A percentile compares a stretch with the other conserved stretches of the same genome.
Conservation (phyloP, 2,329 filamentous ascomycete species). For the Ceratocystis destructans region DNA sequence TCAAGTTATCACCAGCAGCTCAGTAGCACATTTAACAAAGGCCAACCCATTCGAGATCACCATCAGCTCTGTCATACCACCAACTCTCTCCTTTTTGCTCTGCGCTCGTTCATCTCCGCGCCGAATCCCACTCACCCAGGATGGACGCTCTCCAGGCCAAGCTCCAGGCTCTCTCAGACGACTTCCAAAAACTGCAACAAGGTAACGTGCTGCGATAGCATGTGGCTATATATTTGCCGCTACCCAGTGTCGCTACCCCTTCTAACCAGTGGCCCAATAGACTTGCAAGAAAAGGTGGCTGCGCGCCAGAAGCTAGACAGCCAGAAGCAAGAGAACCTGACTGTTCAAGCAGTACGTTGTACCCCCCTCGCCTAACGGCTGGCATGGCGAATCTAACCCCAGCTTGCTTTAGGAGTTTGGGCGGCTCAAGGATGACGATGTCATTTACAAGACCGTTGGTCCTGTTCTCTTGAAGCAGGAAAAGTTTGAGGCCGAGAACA, state of each 20-base stretch:
- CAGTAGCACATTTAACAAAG: not conserved
- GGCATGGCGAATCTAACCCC: constrained; percentile 16
- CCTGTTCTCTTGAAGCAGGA: constrained; percentile 93
- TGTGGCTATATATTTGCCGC: too few species aligned
- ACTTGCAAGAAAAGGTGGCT: constrained; percentile 61
- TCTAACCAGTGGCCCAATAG: constrained; percentile 33
- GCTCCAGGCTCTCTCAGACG: constrained; percentile 71
- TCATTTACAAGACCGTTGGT: constrained; percentile 90
- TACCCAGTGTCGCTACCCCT: not conserved
- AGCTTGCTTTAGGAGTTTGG: constrained; percentile 56
- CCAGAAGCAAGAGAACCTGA: constrained; percentile 83
- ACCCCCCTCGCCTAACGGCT: not conserved
- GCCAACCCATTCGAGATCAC: not conserved
- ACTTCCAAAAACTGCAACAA: constrained; percentile 75
- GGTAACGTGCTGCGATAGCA: constrained; percentile 37
- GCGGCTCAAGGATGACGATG: constrained; percentile 62
- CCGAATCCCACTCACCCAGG: not conserved
- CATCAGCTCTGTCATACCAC: not conserved
- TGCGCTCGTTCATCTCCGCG: not conserved
- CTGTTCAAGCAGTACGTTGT: constrained; percentile 60
- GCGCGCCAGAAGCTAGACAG: constrained; percentile 85
- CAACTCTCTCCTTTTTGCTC: not conserved
- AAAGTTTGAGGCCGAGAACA: constrained; percentile 74
- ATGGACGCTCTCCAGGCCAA: constrained; percentile 65
- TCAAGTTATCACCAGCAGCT: not conserved